Evolutionary conservation across 2,329 filamentous ascomycete genomes (phyloP), one percentile per base, ranked within the genome.

Genomic region (Sporothrix luriei): DNA sequence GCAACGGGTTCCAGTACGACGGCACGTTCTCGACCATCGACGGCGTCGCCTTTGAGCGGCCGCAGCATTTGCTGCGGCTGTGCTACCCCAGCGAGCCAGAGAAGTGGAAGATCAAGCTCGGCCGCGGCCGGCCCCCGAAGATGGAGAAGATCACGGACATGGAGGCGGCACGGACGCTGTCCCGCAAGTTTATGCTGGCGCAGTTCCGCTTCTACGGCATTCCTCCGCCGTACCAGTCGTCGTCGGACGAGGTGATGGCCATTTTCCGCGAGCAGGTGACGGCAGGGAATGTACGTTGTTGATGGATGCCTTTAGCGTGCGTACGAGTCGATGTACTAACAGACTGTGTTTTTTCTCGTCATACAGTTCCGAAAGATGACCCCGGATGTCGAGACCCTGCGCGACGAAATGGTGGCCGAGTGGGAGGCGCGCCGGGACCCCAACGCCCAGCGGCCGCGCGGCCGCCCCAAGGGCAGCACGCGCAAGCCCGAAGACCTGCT

Each of bases 1-100:
- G 73, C 46, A 74, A 78, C 52, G 78, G 78, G 24, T 78, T 78
- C 19, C 74, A 78, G 64, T 80, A 79, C 71, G 73, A 74, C 57
- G 73, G 73, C 48, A 69, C 68, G 24, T 74, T 74, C 61, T 65
- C 68, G 33, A 73, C 73, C 14, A 73, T 73, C 19, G 72, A 73
- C 55, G 73, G 73, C 65, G 71, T 74, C n/a, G 69, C 70, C 7
- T 74, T 70, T 68, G 71, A 73, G 62, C 71, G 72, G 61, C 73
- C 73, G 33, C 72, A 74, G 65, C 70, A 73, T 16, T 68, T 74
- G 16, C 62, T 73, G 64, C 72, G 73, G n/a, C 72, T 74, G 16
- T 73, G 72, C 69, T 74, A 71, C 54, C 73, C 73, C 16, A 51
- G 67, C 43, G 72, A 73, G 14, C 72, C 73, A 3, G 73, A 73